Conservation (phyloP, 2,329 filamentous ascomycete genomes). For the Epichloe bromicola region DNA sequence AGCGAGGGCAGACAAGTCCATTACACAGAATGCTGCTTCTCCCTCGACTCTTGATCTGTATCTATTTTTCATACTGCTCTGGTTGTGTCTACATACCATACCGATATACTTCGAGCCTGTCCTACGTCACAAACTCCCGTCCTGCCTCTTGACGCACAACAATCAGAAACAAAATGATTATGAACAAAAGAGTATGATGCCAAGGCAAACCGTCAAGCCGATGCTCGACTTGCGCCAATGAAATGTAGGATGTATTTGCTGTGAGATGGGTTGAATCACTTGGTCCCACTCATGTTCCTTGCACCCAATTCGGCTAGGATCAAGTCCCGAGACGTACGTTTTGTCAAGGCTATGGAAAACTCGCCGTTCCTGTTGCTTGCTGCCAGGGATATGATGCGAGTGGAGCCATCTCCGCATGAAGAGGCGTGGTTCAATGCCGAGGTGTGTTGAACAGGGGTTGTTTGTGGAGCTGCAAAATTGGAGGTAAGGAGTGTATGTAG, state of each 20-base stretch:
- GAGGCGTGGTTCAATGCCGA: not conserved
- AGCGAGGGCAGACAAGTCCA: no score
- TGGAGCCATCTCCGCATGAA: not conserved
- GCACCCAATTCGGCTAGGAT: not conserved
- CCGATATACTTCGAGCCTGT: not conserved
- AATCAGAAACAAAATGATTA: not conserved
- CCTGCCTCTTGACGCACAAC: not conserved
- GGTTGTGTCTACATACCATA: not conserved
- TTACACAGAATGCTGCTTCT: not conserved
- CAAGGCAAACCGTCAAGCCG: not conserved
- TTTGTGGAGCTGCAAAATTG: no score
- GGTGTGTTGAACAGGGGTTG: no score
- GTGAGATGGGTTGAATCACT: not conserved
- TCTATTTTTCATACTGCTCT: not conserved
- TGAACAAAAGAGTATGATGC: not conserved
- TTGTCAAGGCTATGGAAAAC: not conserved
- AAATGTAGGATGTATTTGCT: not conserved
- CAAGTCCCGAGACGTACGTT: not conserved
- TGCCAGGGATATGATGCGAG: not conserved
- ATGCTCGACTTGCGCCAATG: not conserved
- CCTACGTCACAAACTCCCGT: not conserved
- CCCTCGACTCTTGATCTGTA: not conserved
- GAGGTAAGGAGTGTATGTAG: no score
- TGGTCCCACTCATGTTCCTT: not conserved
- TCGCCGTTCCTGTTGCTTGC: not conserved